Percentiles rank a stretch among this genome's conserved stretches.
Evolutionary conservation across 164 flowering plant genomes (phyloP).

Genomic region (Magnolia sinica): DNA sequence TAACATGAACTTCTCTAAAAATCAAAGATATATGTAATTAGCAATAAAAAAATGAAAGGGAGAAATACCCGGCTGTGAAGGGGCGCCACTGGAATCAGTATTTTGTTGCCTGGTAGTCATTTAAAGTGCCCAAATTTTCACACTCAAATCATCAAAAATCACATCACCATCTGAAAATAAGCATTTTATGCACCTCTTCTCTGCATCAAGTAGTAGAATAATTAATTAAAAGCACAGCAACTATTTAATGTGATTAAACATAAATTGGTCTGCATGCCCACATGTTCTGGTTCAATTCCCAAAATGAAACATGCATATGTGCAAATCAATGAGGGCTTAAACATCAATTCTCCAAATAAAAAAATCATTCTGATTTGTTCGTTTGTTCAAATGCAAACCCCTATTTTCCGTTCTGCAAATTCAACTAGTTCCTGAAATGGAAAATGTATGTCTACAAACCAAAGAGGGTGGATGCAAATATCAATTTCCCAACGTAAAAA

Average conservation of each 20-base stretch:
- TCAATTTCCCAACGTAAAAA: background rate
- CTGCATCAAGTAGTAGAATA: constrained; percentile 6
- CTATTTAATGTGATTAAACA: background rate
- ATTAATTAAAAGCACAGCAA: background rate
- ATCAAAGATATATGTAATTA: background rate
- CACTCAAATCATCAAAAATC: constrained; percentile 12
- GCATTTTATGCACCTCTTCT: constrained; percentile 14
- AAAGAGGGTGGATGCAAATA: background rate
- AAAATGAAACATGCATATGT: no score
- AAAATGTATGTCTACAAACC: background rate
- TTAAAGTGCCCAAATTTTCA: constrained; percentile 12
- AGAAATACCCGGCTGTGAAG: background rate
- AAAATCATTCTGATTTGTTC: background rate
- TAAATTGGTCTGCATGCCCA: background rate
- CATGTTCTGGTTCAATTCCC: background rate
- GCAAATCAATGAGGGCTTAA: background rate
- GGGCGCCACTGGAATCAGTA: background rate
- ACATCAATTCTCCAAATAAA: background rate
- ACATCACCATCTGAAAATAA: constrained; percentile 11
- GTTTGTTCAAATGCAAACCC: no score
- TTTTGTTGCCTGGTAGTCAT: constrained; percentile 25
- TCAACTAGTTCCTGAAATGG: no score
- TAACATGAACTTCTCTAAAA: background rate
- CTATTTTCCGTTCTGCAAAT: no score
- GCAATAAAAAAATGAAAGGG: background rate